Evolutionary conservation across 2,329 filamentous ascomycete species (phyloP).

Genomic region (Aspergillaceae sp.): DNA sequence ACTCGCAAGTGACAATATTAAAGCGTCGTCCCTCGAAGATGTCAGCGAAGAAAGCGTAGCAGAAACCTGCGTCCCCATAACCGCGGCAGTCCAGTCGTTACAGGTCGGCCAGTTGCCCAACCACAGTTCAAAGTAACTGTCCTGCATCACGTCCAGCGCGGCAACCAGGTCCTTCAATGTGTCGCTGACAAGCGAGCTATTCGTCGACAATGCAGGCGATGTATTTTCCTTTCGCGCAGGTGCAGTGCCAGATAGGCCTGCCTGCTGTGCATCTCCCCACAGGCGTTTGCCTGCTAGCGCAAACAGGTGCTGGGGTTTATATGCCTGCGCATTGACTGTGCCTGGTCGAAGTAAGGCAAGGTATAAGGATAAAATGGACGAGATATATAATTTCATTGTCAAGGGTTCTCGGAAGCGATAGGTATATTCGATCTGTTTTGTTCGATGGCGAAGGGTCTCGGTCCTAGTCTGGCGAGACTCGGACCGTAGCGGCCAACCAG

Average conservation of each 20-base stretch:
- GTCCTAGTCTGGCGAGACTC: neutral
- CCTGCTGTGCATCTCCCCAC: neutral
- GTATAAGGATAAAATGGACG: constrained; percentile 14
- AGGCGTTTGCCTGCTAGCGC: constrained; percentile 2
- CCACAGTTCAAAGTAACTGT: constrained; percentile 66
- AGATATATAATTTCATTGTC: constrained; percentile 7
- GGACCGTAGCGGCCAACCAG: neutral
- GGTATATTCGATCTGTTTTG: no score
- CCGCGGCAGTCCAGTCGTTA: constrained; percentile 91
- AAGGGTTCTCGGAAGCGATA: neutral
- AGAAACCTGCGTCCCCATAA: constrained; percentile 70
- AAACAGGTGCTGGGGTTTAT: constrained; percentile 19
- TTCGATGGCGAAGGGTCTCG: no score
- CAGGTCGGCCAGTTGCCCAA: constrained; percentile 73
- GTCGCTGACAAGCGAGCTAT: neutral
- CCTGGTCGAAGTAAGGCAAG: constrained; percentile 13
- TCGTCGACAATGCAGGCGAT: neutral
- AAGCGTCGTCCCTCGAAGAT: constrained; percentile 39
- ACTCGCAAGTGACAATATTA: constrained; percentile 15
- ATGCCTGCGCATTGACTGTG: constrained; percentile 22
- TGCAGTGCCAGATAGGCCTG: neutral
- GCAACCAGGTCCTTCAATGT: constrained; percentile 42
- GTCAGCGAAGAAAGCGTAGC: constrained; percentile 65
- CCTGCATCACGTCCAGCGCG: constrained; percentile 68
- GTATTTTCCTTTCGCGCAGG: no score